A percentile compares a stretch with the other conserved stretches of the same genome.
These are phyloP conservation scores for Populus hybrid DNA, from an alignment of 441 rosid genomes.

Conservation along the genomic window DNA sequence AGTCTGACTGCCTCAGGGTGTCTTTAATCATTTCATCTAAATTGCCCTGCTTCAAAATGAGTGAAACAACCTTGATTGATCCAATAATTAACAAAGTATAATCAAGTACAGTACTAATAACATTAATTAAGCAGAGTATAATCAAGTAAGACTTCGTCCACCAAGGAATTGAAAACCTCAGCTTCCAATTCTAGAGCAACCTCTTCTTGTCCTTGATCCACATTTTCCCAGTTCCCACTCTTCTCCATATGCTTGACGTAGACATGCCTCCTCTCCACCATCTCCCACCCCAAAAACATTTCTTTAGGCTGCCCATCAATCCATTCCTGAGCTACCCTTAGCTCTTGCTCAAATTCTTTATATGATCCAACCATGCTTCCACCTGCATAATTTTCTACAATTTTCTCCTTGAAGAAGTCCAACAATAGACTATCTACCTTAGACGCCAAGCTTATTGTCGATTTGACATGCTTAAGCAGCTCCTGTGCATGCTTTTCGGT, in stretches of 20 bases:
- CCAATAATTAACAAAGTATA: slow-evolving; percentile 1
- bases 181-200: slow-evolving; percentile 44
- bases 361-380: neutral
- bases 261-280: slow-evolving; percentile 36
- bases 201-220: slow-evolving; percentile 31
- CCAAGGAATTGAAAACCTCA: slow-evolving; percentile 43
- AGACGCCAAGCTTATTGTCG: slow-evolving; percentile 2
- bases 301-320: slow-evolving; percentile 41
- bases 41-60: slow-evolving; percentile 15
- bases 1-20: slow-evolving; percentile 13
- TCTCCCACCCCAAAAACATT: slow-evolving; percentile 56
- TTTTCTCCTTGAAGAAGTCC: slow-evolving; percentile 46
- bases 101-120: slow-evolving; percentile 25
- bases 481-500: slow-evolving; percentile 9
- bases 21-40: slow-evolving; percentile 21
- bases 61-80: slow-evolving; percentile 18
- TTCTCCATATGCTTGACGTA: slow-evolving; percentile 55
- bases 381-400: slow-evolving; percentile 8
- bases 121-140: slow-evolving; percentile 13
- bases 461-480: slow-evolving; percentile 24
- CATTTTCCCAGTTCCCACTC: slow-evolving; percentile 35
- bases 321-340: slow-evolving; percentile 55
- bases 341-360: slow-evolving; percentile 1
- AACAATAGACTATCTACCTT: slow-evolving; percentile 29
- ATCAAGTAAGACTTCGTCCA: slow-evolving; percentile 52